Conservation (phyloP, 139 green algal species). For the Chlamydomonas incerta region DNA sequence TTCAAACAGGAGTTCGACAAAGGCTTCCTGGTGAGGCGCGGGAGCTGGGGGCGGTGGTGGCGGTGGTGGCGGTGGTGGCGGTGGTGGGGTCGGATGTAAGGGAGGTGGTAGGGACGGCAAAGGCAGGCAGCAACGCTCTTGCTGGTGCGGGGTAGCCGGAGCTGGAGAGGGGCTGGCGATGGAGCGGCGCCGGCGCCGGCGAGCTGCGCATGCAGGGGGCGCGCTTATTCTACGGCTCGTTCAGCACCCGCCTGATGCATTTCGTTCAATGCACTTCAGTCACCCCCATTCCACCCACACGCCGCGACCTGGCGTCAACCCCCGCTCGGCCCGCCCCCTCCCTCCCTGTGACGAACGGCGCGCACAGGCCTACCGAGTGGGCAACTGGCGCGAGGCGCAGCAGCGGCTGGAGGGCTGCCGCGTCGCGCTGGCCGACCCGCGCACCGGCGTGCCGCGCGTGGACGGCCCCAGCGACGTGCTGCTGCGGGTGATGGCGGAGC, state of each 20-base stretch:
- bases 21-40: slow-evolving; percentile 64
- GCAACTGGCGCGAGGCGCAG: slow-evolving; percentile 75
- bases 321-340: background rate
- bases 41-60: too few relatives aligned
- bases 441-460: slow-evolving; percentile 5
- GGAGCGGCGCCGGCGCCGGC: too few relatives aligned
- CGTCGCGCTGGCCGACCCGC: slow-evolving; percentile 15
- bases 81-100: too few relatives aligned
- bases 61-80: too few relatives aligned
- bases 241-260: too few relatives aligned
- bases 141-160: too few relatives aligned
- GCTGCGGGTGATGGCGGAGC: slow-evolving; percentile 80
- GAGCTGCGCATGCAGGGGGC: too few relatives aligned
- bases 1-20: slow-evolving; percentile 75
- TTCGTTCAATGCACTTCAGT: background rate
- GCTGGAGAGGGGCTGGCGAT: too few relatives aligned
- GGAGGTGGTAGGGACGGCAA: too few relatives aligned
- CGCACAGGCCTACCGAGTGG: slow-evolving; percentile 75
- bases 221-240: too few relatives aligned
- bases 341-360: slow-evolving; percentile 7
- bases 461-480: slow-evolving; percentile 82
- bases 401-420: slow-evolving; percentile 66
- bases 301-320: background rate
- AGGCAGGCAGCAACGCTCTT: too few relatives aligned
- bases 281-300: background rate